phyloP scores from a whole-genome alignment of 129 eudicot genomes.

The Erigeron canadensis region DNA sequence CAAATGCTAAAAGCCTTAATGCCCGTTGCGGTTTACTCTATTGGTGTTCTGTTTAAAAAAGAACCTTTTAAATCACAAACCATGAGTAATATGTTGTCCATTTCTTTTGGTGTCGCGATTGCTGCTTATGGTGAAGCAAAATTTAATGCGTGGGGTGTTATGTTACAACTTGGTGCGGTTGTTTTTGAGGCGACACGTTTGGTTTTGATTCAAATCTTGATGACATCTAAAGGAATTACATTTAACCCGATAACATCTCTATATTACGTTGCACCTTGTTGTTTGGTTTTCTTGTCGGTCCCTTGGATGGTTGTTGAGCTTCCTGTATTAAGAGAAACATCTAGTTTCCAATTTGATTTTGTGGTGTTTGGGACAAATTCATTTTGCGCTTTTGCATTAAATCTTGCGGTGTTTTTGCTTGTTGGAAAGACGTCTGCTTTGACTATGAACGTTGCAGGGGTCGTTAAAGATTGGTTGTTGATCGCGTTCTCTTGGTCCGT shows the following conservation, averaged over 20 bases:
- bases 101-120: conserved; percentile 66
- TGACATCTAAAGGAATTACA: conserved; percentile 52
- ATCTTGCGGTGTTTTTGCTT: conserved; percentile 72
- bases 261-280: conserved; percentile 74
- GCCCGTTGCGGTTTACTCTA: conserved; percentile 69
- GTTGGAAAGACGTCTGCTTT: conserved; percentile 89
- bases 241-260: conserved; percentile 68
- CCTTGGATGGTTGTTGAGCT: conserved; percentile 60
- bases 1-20: conserved; percentile 73
- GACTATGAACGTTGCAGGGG: conserved; percentile 93
- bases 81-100: conserved; percentile 57
- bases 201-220: conserved; percentile 60
- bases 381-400: conserved; percentile 63
- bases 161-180: conserved; percentile 61
- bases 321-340: conserved; percentile 48
- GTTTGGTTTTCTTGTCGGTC: conserved; percentile 49
- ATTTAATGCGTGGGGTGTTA: conserved; percentile 48
- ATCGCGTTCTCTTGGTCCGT: conserved; percentile 84
- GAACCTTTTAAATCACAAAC: conserved; percentile 41
- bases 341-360: conserved; percentile 51
- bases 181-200: conserved; percentile 65
- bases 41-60: conserved; percentile 44
- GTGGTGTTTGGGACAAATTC: conserved; percentile 63
- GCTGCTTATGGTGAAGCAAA: conserved; percentile 81
- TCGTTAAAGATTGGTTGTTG: conserved; percentile 82